A percentile compares a stretch with the other conserved stretches of the same genome.
Evolutionary conservation across 257 asterid species (phyloP).

Genomic region (Gentiana straminea): DNA sequence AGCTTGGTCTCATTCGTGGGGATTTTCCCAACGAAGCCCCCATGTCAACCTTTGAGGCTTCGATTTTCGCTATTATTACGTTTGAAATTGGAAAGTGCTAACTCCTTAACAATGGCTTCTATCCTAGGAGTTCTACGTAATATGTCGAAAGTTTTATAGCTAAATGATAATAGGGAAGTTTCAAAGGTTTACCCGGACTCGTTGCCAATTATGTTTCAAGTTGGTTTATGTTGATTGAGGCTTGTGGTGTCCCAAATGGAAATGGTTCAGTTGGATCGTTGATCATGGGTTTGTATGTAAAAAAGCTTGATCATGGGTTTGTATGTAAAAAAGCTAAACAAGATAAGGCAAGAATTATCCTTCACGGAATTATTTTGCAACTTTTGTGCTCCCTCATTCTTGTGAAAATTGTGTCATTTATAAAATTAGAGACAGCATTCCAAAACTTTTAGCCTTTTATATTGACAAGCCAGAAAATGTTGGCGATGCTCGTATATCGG

Average conservation of each 20-base stretch:
- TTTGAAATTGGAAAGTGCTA: slow-evolving; percentile 32
- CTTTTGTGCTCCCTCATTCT: slow-evolving; percentile 52
- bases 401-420: slow-evolving; percentile 19
- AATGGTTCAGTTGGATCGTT: slow-evolving; percentile 19
- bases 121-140: slow-evolving; percentile 45
- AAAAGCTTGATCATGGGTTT: slow-evolving; percentile 12
- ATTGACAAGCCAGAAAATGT: slow-evolving; percentile 26
- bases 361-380: slow-evolving; percentile 54
- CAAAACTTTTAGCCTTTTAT: slow-evolving; percentile 45
- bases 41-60: slow-evolving; percentile 15
- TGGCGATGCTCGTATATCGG: slow-evolving; percentile 28
- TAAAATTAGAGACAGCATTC: slow-evolving; percentile 38
- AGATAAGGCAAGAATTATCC: slow-evolving; percentile 23
- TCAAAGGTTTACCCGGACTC: slow-evolving; percentile 33
- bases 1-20: slow-evolving; percentile 16
- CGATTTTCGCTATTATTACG: too few relatives aligned
- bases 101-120: slow-evolving; percentile 39
- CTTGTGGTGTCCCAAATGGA: slow-evolving; percentile 10
- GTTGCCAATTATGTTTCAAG: slow-evolving; percentile 32
- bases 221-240: slow-evolving; percentile 31
- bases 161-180: slow-evolving; percentile 26
- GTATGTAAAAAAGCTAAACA: slow-evolving; percentile 13
- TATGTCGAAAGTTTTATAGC: slow-evolving; percentile 47
- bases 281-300: slow-evolving; percentile 13
- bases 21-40: slow-evolving; percentile 14